Evolutionary conservation across 306 rosid genomes (phyloP), one percentile per base, ranked within the genome.

Genomic region (Carpinus viminea): DNA sequence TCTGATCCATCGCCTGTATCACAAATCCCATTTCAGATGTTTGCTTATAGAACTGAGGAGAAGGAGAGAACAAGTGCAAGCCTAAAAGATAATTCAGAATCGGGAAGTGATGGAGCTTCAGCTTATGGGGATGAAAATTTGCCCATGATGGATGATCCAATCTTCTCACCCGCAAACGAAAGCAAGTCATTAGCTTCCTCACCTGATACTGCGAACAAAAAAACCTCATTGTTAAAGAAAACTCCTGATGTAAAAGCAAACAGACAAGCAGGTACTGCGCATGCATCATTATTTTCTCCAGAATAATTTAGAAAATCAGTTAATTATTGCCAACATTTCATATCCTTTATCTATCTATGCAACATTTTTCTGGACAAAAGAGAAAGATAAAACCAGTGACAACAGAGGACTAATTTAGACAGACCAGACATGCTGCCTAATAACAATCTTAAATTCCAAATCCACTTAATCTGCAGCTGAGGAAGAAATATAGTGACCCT

Each of bases 11-110:
- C 85, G 59, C 20, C 87, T 2, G 48, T 91, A 71, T 81, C 88
- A 8, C 88, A 82, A 72, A 85, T 91, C 76, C 98, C 98, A 73
- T 92, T 90, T 85, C 96, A 95, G 78, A 91, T 92, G 91, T 87
- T 91, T 84, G 86, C 88, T 38, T 95, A 87, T 69, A 82, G 86
- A 78, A 81, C 86, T 69, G 74, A 72, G 3, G 98, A 92, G 80
- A 83, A 79, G 34, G 90, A 88, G 80, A 92, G 78, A 81, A 55
- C 48, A 43, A 68, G 41, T 47, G 2, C 79, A 11, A 12, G 68
- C 77, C 21, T 56, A 18, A 91, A 80, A 83, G 98, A 95, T 5
- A 86, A 76, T 66, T 91, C 97, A 7, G 98, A 91, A 82, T 88
- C 93, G 31, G 96, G 89, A 82, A 91, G 96, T 21, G 97, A 92